Evolutionary conservation across 148 eudicot genomes (phyloP).

Genomic region (Nyssa sinensis): DNA sequence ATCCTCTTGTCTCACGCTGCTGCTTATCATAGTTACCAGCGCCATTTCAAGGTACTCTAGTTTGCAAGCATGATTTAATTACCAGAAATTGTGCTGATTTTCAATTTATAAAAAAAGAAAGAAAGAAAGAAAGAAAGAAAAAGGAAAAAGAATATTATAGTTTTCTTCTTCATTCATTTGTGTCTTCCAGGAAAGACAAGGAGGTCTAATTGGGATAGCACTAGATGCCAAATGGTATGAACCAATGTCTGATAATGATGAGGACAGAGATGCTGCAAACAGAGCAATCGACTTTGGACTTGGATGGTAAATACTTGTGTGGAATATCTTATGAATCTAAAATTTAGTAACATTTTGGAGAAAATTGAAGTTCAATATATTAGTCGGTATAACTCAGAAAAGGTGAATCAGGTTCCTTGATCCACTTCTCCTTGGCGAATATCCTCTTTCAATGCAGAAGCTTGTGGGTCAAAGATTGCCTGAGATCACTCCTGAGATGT

Average conservation of each 20-base stretch:
- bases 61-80: neutral
- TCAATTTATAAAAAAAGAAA: neutral
- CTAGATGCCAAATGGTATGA: slow-evolving; percentile 92
- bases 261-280: slow-evolving; percentile 74
- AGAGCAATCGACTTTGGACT: slow-evolving; percentile 82
- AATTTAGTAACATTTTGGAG: no score
- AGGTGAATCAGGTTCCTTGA: slow-evolving; percentile 80
- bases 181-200: slow-evolving; percentile 58
- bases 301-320: slow-evolving; percentile 62
- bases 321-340: neutral
- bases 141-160: neutral
- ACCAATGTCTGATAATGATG: slow-evolving; percentile 61
- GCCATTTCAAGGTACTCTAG: slow-evolving; percentile 64
- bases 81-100: neutral
- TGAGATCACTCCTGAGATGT: slow-evolving; percentile 42
- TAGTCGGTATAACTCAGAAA: slow-evolving; percentile 15
- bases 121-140: no score
- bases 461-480: slow-evolving; percentile 78
- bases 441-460: slow-evolving; percentile 80
- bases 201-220: slow-evolving; percentile 76
- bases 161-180: neutral
- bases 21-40: slow-evolving; percentile 62
- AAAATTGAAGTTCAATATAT: neutral
- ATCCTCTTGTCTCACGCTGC: slow-evolving; percentile 83
- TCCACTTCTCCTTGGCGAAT: slow-evolving; percentile 77